A percentile compares a stretch with the other conserved stretches of the same genome.
phyloP scores from a whole-genome alignment of 1,284 basidiomycete species.

The Ganoderma meredithae region DNA sequence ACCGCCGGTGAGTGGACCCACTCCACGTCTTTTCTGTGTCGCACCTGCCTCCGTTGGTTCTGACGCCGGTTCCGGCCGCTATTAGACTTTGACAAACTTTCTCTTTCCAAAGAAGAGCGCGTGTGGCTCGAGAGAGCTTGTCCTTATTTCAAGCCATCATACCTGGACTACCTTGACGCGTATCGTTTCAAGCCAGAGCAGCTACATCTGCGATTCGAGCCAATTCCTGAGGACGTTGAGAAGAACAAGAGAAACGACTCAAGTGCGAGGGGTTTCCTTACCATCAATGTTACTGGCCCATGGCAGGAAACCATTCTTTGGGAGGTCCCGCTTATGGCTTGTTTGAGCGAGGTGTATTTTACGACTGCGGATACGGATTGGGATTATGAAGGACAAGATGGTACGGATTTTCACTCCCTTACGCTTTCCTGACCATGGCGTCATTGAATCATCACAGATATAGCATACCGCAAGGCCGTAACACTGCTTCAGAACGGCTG shows the following conservation, averaged over 20 bases:
- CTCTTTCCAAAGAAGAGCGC: conserved; percentile 70
- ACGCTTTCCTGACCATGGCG: too few species aligned
- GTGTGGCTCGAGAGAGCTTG: conserved; percentile 75
- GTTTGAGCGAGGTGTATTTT: conserved; percentile 84
- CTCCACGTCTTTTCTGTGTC: neutral
- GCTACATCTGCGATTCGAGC: conserved; percentile 75
- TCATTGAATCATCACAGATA: conserved; percentile 37
- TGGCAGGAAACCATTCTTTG: conserved; percentile 96
- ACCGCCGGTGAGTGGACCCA: conserved; percentile 66
- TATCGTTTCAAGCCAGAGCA: conserved; percentile 88
- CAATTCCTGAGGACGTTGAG: conserved; percentile 55
- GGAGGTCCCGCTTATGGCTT: conserved; percentile 95
- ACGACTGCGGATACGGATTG: conserved; percentile 79
- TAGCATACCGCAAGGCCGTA: conserved; percentile 77
- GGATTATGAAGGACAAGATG: conserved; percentile 83
- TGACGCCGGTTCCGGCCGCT: neutral
- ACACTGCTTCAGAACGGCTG: conserved; percentile 76
- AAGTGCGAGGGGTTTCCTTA: conserved; percentile 64
- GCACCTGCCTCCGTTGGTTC: neutral
- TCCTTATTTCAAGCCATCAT: conserved; percentile 78
- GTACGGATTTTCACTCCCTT: conserved; percentile 42
- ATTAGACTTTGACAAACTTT: conserved; percentile 72
- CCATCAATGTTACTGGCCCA: conserved; percentile 77
- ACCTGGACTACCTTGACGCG: conserved; percentile 79
- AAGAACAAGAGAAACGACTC: conserved; percentile 31